These are phyloP conservation scores for Penicillium coffeae DNA, from an alignment of 495 filamentous ascomycete genomes.

Conservation along the genomic window DNA sequence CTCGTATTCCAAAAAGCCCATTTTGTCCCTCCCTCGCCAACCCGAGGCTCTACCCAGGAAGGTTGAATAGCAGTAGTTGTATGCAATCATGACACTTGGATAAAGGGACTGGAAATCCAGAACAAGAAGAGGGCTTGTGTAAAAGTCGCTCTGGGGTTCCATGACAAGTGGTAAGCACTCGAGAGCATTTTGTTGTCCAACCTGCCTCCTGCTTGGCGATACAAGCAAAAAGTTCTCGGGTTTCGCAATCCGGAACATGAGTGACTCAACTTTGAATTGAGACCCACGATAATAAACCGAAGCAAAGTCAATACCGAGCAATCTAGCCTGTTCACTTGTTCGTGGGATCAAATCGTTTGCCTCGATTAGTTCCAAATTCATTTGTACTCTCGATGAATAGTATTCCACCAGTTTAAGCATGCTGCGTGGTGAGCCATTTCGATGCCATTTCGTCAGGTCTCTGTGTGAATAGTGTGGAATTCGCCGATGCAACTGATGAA, in stretches of 20 bases:
- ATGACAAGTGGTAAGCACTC: constrained; percentile 95
- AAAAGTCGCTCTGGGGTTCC: constrained; percentile 96
- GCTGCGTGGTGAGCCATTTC: constrained; percentile 59
- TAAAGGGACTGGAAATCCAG: constrained; percentile 96
- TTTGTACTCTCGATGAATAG: constrained; percentile 68
- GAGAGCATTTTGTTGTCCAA: constrained; percentile 88
- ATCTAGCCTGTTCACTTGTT: constrained; percentile 89
- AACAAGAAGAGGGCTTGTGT: constrained; percentile 82
- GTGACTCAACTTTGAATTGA: constrained; percentile 96
- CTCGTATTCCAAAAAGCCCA: constrained; percentile 86
- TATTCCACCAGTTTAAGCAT: constrained; percentile 75
- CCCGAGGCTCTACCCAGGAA: constrained; percentile 79
- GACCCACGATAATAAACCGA: constrained; percentile 91
- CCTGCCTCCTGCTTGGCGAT: constrained; percentile 86
- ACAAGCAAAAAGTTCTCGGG: constrained; percentile 90
- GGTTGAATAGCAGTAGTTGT: constrained; percentile 99
- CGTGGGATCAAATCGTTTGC: constrained; percentile 82
- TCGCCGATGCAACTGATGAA: constrained; percentile 85
- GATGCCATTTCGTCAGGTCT: constrained; percentile 79
- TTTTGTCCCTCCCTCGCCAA: constrained; percentile 90
- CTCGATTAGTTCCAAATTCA: constrained; percentile 89
- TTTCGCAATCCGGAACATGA: constrained; percentile 98
- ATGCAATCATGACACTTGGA: constrained; percentile 97
- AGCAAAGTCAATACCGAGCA: constrained; percentile 94
- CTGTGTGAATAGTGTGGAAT: constrained; percentile 82